These are phyloP conservation scores for Magnusiomyces suaveolens DNA, from an alignment of 1,139 yeast species.

Conservation along the genomic window DNA sequence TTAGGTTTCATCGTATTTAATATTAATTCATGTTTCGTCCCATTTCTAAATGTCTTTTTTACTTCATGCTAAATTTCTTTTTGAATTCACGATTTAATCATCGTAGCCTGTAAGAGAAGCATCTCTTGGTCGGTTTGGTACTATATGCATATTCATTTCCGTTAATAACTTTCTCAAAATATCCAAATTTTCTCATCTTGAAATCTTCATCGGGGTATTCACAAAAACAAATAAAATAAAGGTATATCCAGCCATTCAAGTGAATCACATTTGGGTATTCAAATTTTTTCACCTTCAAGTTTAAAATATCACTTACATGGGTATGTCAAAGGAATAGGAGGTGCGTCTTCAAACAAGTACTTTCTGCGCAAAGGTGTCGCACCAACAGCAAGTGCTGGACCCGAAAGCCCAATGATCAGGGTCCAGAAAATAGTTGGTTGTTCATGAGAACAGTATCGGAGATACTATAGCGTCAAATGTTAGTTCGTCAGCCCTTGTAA, in stretches of 20 bases:
- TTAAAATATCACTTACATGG: conserved; percentile 36
- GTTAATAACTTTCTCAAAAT: too few species aligned
- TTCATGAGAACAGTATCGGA: conserved; percentile 69
- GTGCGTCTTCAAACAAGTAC: conserved; percentile 57
- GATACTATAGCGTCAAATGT: conserved; percentile 41
- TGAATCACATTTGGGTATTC: too few species aligned
- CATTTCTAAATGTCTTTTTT: background rate
- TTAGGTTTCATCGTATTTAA: too few species aligned
- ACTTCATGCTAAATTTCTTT: background rate
- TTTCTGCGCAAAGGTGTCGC: conserved; percentile 63
- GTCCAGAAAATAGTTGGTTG: conserved; percentile 71
- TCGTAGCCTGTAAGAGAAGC: conserved; percentile 29
- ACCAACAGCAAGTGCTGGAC: conserved; percentile 52
- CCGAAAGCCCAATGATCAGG: conserved; percentile 55
- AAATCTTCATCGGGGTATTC: too few species aligned
- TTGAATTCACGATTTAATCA: conserved; percentile 19
- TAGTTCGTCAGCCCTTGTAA: background rate
- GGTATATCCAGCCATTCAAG: too few species aligned
- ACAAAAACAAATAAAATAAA: too few species aligned
- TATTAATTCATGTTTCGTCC: too few species aligned
- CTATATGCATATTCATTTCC: conserved; percentile 16
- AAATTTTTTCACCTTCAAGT: background rate
- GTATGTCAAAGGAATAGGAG: conserved; percentile 57
- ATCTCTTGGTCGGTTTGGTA: conserved; percentile 29
- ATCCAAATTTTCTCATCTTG: too few species aligned